These are phyloP conservation scores for Centaurea solstitialis DNA, from an alignment of 129 eudicot species.

Conservation along the genomic window DNA sequence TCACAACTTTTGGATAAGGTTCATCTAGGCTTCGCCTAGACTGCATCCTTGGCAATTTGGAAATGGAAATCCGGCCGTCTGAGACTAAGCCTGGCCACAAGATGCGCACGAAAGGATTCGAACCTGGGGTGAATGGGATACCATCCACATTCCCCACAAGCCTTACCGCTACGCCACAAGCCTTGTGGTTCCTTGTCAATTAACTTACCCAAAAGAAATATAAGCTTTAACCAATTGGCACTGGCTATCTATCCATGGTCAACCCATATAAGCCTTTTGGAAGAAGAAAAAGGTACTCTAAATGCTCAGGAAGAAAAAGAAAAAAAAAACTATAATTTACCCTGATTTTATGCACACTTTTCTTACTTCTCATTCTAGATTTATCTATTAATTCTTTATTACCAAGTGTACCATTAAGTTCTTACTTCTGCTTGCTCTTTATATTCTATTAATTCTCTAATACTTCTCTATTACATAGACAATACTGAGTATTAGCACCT, in stretches of 20 bases:
- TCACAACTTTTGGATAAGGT: too few relatives aligned
- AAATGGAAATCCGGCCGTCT: too few relatives aligned
- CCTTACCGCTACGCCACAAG: too few relatives aligned
- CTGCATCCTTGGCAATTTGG: too few relatives aligned
- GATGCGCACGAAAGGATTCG: too few relatives aligned
- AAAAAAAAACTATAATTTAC: background rate
- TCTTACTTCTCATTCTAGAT: background rate
- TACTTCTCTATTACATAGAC: background rate
- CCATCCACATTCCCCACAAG: too few relatives aligned
- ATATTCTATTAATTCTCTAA: background rate
- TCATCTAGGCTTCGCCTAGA: too few relatives aligned
- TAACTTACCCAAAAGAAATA: background rate
- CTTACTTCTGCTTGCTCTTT: background rate
- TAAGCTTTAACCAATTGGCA: background rate
- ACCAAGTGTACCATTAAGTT: background rate
- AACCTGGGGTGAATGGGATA: too few relatives aligned
- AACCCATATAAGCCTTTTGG: background rate
- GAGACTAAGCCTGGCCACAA: too few relatives aligned
- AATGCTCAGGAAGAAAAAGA: background rate
- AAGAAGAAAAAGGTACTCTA: background rate
- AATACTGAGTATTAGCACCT: slow-evolving; percentile 3
- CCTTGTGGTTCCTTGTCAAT: too few relatives aligned
- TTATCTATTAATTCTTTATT: background rate
- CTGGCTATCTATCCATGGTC: background rate
- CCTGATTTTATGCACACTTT: background rate